These are phyloP conservation scores for Schizochytrium sp. DNA, from an alignment of 108 stramenopile genomes.

Conservation along the genomic window DNA sequence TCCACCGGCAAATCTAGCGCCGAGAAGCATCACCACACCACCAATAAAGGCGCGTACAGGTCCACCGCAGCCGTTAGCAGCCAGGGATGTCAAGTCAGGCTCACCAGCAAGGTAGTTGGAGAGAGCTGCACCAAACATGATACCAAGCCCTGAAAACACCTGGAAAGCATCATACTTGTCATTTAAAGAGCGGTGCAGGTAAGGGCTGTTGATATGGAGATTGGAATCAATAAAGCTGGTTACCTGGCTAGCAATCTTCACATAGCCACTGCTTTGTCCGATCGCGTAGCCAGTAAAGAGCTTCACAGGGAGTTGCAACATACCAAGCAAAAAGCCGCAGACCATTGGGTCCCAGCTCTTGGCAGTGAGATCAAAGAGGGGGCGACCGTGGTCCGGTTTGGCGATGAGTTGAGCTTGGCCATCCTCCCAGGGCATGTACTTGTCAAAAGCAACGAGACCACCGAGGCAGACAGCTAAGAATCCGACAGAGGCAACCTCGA, in stretches of 20 bases:
- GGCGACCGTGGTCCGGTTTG: not conserved
- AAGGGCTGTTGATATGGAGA: not conserved
- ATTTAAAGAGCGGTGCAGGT: not conserved
- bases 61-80: not conserved
- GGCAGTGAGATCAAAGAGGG: conserved; percentile 12
- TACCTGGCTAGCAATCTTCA: not conserved
- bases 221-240: not conserved
- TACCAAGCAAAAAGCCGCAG: not conserved
- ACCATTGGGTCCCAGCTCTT: conserved; percentile 37
- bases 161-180: conserved; percentile 1
- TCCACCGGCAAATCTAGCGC: conserved; percentile 23
- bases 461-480: not conserved
- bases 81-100: not conserved
- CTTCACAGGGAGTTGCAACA: conserved; percentile 1
- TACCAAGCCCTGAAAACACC: not conserved
- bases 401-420: conserved; percentile 19
- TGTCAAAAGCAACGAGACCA: not conserved
- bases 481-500: not conserved
- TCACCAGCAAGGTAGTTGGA: conserved; percentile 13
- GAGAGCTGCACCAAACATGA: conserved; percentile 31
- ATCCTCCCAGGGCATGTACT: not conserved
- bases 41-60: conserved; percentile 17
- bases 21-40: not conserved
- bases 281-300: not conserved
- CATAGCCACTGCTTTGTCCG: conserved; percentile 23